Percentiles rank a stretch among this genome's conserved stretches.
Evolutionary conservation across 176 grass and related monocot genomes (phyloP).

Genomic region (Saccharum spontaneum): DNA sequence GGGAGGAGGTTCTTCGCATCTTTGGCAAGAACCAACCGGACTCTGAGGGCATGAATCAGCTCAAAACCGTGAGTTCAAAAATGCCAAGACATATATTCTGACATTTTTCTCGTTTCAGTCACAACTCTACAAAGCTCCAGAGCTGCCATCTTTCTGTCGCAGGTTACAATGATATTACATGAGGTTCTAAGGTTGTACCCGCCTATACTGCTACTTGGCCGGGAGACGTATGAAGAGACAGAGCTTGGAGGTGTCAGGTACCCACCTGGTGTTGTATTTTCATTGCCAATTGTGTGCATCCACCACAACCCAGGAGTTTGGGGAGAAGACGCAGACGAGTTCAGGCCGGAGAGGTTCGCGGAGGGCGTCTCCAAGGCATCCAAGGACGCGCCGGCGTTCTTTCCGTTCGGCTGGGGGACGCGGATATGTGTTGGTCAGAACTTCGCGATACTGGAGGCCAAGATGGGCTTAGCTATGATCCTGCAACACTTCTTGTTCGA

Average conservation of each 20-base stretch:
- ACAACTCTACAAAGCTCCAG: neutral
- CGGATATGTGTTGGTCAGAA: slow-evolving; percentile 58
- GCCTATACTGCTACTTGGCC: slow-evolving; percentile 21
- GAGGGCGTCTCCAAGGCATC: slow-evolving; percentile 66
- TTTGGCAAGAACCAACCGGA: slow-evolving; percentile 46
- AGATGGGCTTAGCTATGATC: slow-evolving; percentile 57
- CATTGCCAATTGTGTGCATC: slow-evolving; percentile 30
- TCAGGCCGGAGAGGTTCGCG: slow-evolving; percentile 62
- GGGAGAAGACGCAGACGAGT: slow-evolving; percentile 55
- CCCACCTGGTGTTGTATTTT: slow-evolving; percentile 42
- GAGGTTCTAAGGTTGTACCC: slow-evolving; percentile 78
- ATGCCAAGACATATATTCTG: neutral
- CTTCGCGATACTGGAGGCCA: slow-evolving; percentile 74
- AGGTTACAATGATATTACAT: slow-evolving; percentile 76
- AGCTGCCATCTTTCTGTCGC: neutral
- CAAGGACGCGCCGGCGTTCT: slow-evolving; percentile 33
- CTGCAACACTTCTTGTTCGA: slow-evolving; percentile 62
- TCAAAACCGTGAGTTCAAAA: slow-evolving; percentile 54
- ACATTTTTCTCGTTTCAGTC: neutral
- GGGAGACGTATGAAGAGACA: slow-evolving; percentile 37
- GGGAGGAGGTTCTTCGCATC: slow-evolving; percentile 48
- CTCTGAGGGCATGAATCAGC: slow-evolving; percentile 41
- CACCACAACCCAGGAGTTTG: slow-evolving; percentile 65
- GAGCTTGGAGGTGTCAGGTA: slow-evolving; percentile 58
- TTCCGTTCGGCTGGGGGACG: slow-evolving; percentile 60